Evolutionary conservation across 2,329 filamentous ascomycete species (phyloP).

Genomic region (Myriosclerotinia scirpicola): DNA sequence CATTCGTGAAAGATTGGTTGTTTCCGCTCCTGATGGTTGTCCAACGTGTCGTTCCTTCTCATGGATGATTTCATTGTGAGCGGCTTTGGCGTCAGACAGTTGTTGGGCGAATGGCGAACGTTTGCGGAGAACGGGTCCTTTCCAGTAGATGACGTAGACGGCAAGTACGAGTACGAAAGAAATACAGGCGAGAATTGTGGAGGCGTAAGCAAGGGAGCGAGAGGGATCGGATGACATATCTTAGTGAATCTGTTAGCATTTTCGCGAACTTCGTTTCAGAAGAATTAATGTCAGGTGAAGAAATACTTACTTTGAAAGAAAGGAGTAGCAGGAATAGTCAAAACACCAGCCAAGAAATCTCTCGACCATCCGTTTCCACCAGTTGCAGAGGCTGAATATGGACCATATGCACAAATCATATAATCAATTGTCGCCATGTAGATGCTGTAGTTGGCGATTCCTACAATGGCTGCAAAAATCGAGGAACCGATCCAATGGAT

Average conservation of each 20-base stretch:
- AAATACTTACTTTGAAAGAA: constrained; percentile 52
- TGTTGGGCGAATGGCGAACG: constrained; percentile 65
- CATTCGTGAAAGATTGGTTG: constrained; percentile 25
- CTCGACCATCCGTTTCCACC: constrained; percentile 74
- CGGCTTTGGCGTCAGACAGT: constrained; percentile 46
- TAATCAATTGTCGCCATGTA: constrained; percentile 79
- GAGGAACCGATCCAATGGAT: constrained; percentile 68
- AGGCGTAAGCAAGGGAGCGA: constrained; percentile 57
- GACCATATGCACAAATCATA: constrained; percentile 72
- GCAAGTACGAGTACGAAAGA: constrained; percentile 60
- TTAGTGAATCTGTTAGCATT: constrained; percentile 10
- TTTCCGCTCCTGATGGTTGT: not conserved
- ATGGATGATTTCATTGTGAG: not conserved
- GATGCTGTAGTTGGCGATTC: constrained; percentile 69
- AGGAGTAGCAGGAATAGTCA: constrained; percentile 66
- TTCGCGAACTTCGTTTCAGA: not conserved
- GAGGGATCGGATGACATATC: constrained; percentile 49
- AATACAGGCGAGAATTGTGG: constrained; percentile 62
- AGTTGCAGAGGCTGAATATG: constrained; percentile 71
- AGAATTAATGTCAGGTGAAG: not conserved
- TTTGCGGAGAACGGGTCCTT: constrained; percentile 59
- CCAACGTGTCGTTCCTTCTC: not conserved
- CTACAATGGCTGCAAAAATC: constrained; percentile 64
- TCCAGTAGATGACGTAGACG: constrained; percentile 67
- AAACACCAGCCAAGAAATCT: constrained; percentile 70